Conservation (phyloP, 495 filamentous ascomycete species). For the Penicillium cosmopolitanum region DNA sequence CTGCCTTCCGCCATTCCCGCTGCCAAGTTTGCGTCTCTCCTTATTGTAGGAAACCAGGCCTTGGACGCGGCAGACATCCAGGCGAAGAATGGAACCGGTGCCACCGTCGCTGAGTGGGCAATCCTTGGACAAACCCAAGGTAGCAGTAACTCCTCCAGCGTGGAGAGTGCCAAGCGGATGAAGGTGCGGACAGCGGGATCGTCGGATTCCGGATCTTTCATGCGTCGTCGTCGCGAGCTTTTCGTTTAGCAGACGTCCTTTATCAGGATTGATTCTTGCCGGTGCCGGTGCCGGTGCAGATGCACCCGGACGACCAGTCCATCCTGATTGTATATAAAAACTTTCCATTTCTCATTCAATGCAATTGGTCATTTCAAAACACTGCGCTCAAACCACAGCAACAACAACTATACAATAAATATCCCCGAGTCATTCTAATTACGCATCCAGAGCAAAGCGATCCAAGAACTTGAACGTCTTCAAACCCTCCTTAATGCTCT, state of each 20-base stretch:
- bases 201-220: conserved; percentile 13
- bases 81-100: conserved; percentile 54
- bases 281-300: neutral
- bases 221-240: conserved; percentile 17
- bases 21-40: conserved; percentile 48
- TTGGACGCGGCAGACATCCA: conserved; percentile 47
- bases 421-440: conserved; percentile 2
- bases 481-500: conserved; percentile 60
- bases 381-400: neutral
- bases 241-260: neutral
- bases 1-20: conserved; percentile 38
- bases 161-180: conserved; percentile 17
- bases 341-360: neutral
- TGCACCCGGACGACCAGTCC: neutral
- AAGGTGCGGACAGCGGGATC: conserved; percentile 16
- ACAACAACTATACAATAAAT: neutral
- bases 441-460: conserved; percentile 42
- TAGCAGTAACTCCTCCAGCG: conserved; percentile 5
- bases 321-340: neutral
- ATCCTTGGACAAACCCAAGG: conserved; percentile 45
- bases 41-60: conserved; percentile 52
- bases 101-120: conserved; percentile 75
- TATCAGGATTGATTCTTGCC: too few species aligned
- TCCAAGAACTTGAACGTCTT: conserved; percentile 67
- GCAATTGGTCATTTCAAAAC: neutral